Percentiles rank a stretch among this genome's conserved stretches.
Evolutionary conservation across 2,329 filamentous ascomycete genomes (phyloP).

Genomic region (Neopestalotiopsis rosae): DNA sequence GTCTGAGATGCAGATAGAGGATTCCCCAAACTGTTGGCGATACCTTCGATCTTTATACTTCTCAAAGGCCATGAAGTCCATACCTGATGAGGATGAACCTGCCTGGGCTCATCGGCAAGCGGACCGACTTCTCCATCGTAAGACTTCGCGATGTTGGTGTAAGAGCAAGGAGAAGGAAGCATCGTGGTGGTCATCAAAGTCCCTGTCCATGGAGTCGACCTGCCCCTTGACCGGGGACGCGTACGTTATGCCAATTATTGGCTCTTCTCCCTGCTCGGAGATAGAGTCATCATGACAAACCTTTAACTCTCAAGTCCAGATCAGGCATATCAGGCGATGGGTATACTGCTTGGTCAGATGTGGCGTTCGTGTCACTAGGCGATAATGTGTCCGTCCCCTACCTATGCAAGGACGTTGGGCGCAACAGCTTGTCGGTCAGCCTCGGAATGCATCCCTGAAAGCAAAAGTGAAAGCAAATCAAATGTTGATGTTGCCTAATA

Average conservation of each 20-base stretch:
- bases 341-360: background rate
- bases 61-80: background rate
- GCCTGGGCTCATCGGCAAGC: background rate
- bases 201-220: background rate
- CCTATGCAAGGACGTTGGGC: background rate
- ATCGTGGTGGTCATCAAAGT: background rate
- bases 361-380: background rate
- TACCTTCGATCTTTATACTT: conserved; percentile 1
- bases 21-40: background rate
- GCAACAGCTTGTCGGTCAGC: background rate
- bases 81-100: background rate
- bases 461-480: background rate
- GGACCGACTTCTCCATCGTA: background rate
- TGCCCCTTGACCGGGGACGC: background rate
- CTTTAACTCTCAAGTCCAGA: background rate
- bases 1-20: background rate
- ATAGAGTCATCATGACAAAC: background rate
- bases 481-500: background rate
- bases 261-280: background rate
- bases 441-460: background rate
- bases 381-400: background rate
- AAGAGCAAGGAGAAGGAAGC: background rate
- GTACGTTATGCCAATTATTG: background rate
- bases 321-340: background rate
- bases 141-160: background rate